Base-by-base conservation (phyloP, 768 basidiomycete species). In the Boletus sensibilis region DNA sequence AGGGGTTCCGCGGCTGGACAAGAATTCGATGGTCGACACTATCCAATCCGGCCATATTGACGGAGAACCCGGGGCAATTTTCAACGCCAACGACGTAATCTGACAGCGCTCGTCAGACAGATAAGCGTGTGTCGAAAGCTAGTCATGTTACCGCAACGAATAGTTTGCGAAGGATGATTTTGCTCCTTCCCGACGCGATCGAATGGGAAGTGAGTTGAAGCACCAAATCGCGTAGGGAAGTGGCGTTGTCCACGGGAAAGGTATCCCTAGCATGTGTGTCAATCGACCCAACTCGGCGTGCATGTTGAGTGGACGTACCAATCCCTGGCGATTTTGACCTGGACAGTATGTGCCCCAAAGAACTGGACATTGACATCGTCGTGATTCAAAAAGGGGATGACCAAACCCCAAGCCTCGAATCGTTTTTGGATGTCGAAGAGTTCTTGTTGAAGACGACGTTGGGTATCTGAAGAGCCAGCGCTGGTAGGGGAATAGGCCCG, bases 311-410 rank as follows among this genome's bases (percentile, higher is more conserved):
- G 5, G 5, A 70, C 82, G 60, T 68, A 94, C 94, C 94, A 96
- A 70, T 96, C 94, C 60, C 94, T 78, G 14, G 89, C 85, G 60
- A 96, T 92, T 81, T 98, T 98, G 58, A 95, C 90, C 67, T 95
- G 92, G 3, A 88, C 84, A 0, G 92, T 97, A 64, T 97, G 94
- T 5, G 94, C 94, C 3, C 94, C 93, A 66, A 93, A 96, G 79
- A 96, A 98, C 69, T 94, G 90, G 11, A 96, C 91, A 65, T 92
- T 92, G 50, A 80, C 79, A 70, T 95, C 88, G 29, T 77, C 73
- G 64, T 88, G 78, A 14, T 85, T 78, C 25, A 94, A 73, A 59
- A 94, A 80, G 0, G 92, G 91, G 35, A 90, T 79, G 20, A 93
- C 84, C 45, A 94, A 75, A 10, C 90, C 91, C 92, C 91, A 94